Evolutionary conservation across 805 yeast species (phyloP), one percentile per base, ranked within the genome.

Genomic region (Myxozyma lipomycoides): DNA sequence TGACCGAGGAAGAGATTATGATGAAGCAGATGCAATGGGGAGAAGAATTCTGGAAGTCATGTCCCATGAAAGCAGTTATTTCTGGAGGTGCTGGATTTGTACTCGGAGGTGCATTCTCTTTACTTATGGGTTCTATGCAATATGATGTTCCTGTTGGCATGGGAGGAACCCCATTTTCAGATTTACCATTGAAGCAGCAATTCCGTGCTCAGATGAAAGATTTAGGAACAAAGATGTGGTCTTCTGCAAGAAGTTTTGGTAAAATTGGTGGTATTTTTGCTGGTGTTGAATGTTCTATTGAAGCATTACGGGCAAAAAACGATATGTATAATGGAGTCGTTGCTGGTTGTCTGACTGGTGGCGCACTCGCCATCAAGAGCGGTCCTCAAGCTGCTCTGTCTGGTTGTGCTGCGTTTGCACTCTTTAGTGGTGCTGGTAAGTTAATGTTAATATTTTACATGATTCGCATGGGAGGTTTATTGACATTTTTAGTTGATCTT

Each of bases 361-460:
- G 96, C 30, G 97, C 96, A 0, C 76, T 93, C 46, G 95, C 97
- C 1, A 77, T 86, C 60, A 87, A 85, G 65, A 81, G 93, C 43
- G 98, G 98, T 0, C 98, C 98, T 0, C 89, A 83, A 62, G 95
- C 95, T 25, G 93, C 96, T 0, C 62, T 82, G 23, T 67, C 90
- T 51, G 98, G 98, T 1, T 93, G 98, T 74, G 96, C 95, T 24
- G 98, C 97, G 6, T 93, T 93, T 72, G 97, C 98, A 2, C 95
- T 93, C 5, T 93, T 93, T 67, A 84, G 95, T 49, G 82, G 88
- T 3, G 95, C 95, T 4, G 80, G 61, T 55, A 46, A 18, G 58
- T 15, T 35, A n/a, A n/a, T 44, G n/a, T 21, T 34, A n/a, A 40
- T 30, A 12, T 21, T 3, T 37, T 1, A 30, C 15, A 4, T 3